Evolutionary conservation across 495 filamentous ascomycete genomes (phyloP).

Genomic region (Penicillium lividum): DNA sequence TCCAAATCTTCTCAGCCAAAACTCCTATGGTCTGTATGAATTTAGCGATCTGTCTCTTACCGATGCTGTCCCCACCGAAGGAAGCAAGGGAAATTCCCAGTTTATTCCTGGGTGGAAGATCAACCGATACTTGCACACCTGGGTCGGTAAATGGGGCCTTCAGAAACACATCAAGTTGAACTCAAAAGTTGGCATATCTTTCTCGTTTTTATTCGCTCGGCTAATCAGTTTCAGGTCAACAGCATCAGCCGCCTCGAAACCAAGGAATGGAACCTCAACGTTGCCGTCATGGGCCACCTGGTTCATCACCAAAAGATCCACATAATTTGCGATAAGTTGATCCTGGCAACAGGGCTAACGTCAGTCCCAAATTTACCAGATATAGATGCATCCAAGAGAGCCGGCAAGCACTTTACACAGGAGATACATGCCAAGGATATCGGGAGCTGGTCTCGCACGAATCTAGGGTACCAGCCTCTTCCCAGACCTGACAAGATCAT

Average conservation of each 20-base stretch:
- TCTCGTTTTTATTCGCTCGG: not conserved
- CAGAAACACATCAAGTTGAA: conserved; percentile 51
- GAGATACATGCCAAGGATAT: conserved; percentile 48
- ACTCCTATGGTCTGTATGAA: conserved; percentile 39
- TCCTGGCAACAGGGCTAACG: conserved; percentile 66
- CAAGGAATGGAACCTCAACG: conserved; percentile 28
- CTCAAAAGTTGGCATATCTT: conserved; percentile 44
- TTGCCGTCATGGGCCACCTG: conserved; percentile 6
- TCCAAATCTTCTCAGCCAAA: conserved; percentile 44
- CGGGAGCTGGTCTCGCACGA: conserved; percentile 32
- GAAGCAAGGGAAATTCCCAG: conserved; percentile 20
- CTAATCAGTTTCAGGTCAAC: conserved; percentile 24
- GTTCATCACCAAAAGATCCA: conserved; percentile 2
- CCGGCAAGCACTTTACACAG: conserved; percentile 31
- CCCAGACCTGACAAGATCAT: not conserved
- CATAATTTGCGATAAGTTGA: conserved; percentile 57
- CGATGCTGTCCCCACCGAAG: conserved; percentile 24
- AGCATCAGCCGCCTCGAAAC: conserved; percentile 26
- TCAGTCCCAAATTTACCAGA: conserved; percentile 53
- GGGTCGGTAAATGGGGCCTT: conserved; percentile 60
- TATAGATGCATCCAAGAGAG: not conserved
- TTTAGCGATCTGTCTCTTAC: conserved; percentile 62
- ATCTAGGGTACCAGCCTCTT: conserved; percentile 30
- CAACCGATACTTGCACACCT: conserved; percentile 60
- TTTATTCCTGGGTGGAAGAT: conserved; percentile 67